These are phyloP conservation scores for Cladosporium sp. DNA, from an alignment of 2,329 filamentous ascomycete genomes.

Conservation along the genomic window DNA sequence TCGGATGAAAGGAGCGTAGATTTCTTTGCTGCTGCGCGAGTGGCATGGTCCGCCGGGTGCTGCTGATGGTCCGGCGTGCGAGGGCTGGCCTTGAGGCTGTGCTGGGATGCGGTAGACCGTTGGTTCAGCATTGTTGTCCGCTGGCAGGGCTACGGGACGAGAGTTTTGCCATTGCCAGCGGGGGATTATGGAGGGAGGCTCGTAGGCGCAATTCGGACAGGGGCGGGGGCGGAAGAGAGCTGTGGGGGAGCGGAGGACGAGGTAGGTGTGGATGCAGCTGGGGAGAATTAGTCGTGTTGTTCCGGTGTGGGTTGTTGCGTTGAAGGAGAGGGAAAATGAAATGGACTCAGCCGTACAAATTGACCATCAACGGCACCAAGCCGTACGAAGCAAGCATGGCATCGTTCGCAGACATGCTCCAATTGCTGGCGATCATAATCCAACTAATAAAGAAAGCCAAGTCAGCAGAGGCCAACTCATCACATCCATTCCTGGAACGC, in stretches of 20 bases:
- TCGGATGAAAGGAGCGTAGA: neutral
- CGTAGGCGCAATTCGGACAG: slow-evolving; percentile 20
- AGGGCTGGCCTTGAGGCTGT: neutral
- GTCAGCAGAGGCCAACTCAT: neutral
- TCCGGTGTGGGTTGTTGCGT: too few relatives aligned
- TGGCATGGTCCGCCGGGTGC: neutral
- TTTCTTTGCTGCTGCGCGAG: slow-evolving; percentile 2
- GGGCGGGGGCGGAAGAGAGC: neutral
- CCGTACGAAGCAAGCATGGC: slow-evolving; percentile 18
- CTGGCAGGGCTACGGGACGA: neutral
- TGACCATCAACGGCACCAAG: slow-evolving; percentile 18
- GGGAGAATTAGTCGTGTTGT: too few relatives aligned
- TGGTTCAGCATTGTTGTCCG: neutral
- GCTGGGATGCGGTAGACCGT: neutral
- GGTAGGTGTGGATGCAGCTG: slow-evolving; percentile 19
- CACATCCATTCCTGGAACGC: neutral
- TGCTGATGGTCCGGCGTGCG: too few relatives aligned
- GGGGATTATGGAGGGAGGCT: neutral
- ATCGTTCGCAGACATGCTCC: neutral
- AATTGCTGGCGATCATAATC: neutral
- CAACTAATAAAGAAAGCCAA: neutral
- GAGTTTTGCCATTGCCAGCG: neutral
- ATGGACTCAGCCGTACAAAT: slow-evolving; percentile 16
- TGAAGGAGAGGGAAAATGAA: too few relatives aligned
- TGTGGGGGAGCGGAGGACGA: slow-evolving; percentile 15